Evolutionary conservation across 2,329 filamentous ascomycete genomes (phyloP), one percentile per base, ranked within the genome.

Genomic region (Botrytis galanthina): DNA sequence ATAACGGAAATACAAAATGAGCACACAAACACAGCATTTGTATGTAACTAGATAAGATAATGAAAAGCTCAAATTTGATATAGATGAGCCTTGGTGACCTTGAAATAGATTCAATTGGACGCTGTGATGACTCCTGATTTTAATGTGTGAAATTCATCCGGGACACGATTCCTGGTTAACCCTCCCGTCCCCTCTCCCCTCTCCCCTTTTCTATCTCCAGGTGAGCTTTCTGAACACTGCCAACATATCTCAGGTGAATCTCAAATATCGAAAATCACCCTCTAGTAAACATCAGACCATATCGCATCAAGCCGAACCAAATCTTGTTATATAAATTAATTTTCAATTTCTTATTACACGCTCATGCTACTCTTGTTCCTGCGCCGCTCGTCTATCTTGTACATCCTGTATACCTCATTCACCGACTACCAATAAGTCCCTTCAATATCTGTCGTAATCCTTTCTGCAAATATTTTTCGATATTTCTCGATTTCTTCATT

Each of bases 281-380:
- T 51, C 14, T 20, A n/a, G n/a, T 29, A 63, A 44, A 64, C n/a
- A 46, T 35, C n/a, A 46, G n/a, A 35, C 46, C 20, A 32, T 7
- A 46, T 44, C 22, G 10, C 6, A 42, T 10, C 39, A 70, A 35
- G 35, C 8, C 12, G 20, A 1, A 32, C 6, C 22, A 37, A n/a
- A 22, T 9, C 29, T 42, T 14, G 4, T 26, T 7, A 32, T 14
- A n/a, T 42, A n/a, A 9, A 69, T 57, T 57, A 57, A 57, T 42
- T 44, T 35, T 57, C 66, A 69, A 69, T 57, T 69, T 57, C 35
- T 26, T 69, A 69, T 59, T 69, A 69, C 66, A 32, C 48, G 66
- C 37, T 57, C 26, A 26, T 42, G n/a, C 48, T 57, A 42, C 18
- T 57, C 29, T 8, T 51, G 46, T 29, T 68, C 39, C 35, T 42